A percentile compares a stretch with the other conserved stretches of the same genome.
These are phyloP conservation scores for Begonia masoniana DNA, from an alignment of 306 rosid genomes.

Conservation along the genomic window DNA sequence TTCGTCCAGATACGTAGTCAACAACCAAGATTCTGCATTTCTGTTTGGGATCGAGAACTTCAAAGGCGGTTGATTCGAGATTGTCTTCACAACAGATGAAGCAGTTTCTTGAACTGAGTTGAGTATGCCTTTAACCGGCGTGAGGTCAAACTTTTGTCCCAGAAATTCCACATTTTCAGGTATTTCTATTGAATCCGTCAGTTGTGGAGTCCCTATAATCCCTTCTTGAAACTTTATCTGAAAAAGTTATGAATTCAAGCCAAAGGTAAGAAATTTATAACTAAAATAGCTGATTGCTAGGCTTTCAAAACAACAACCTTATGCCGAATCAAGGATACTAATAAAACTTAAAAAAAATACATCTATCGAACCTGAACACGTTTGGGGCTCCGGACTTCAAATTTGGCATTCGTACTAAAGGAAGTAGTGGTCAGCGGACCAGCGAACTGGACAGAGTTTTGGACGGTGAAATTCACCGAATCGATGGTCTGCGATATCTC, in stretches of 20 bases:
- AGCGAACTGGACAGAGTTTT: slow-evolving; percentile 68
- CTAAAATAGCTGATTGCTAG: neutral
- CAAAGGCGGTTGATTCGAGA: slow-evolving; percentile 65
- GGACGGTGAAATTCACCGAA: slow-evolving; percentile 43
- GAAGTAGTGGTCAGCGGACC: slow-evolving; percentile 83
- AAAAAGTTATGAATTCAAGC: neutral
- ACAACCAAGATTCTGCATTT: slow-evolving; percentile 66
- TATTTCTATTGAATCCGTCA: slow-evolving; percentile 72
- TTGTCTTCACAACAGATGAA: slow-evolving; percentile 56
- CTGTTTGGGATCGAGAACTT: slow-evolving; percentile 50
- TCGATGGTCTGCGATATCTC: slow-evolving; percentile 91
- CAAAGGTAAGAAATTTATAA: neutral
- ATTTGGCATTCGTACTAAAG: slow-evolving; percentile 70
- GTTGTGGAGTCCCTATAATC: slow-evolving; percentile 78
- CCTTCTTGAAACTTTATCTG: slow-evolving; percentile 87
- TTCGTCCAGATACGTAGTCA: slow-evolving; percentile 77
- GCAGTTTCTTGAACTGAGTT: slow-evolving; percentile 69
- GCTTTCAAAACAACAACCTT: no score
- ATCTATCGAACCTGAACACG: slow-evolving; percentile 51
- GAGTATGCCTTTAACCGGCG: slow-evolving; percentile 62
- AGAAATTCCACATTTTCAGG: slow-evolving; percentile 81
- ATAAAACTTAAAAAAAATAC: neutral
- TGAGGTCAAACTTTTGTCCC: slow-evolving; percentile 69
- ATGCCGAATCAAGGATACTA: no score
- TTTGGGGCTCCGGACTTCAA: slow-evolving; percentile 75